phyloP scores from a whole-genome alignment of 768 basidiomycete genomes.

The Boletus rubropictus region DNA sequence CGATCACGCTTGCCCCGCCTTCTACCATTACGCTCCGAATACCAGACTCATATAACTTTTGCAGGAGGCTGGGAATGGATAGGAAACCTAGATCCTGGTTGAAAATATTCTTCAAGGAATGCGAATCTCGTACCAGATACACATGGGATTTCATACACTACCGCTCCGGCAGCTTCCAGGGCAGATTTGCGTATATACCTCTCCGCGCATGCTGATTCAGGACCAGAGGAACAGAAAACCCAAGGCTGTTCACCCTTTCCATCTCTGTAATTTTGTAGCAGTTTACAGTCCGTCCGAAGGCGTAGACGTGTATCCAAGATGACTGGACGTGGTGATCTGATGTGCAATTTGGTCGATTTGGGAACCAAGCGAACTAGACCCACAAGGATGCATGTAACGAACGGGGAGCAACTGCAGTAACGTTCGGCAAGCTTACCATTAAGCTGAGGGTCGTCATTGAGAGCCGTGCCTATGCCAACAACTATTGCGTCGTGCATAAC shows the following conservation, averaged over 20 bases:
- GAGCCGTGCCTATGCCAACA: slow-evolving; percentile 82
- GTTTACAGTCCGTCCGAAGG: slow-evolving; percentile 59
- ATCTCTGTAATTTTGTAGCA: slow-evolving; percentile 56
- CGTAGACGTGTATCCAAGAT: slow-evolving; percentile 76
- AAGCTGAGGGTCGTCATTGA: slow-evolving; percentile 92
- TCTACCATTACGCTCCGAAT: slow-evolving; percentile 89
- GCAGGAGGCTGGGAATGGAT: slow-evolving; percentile 46
- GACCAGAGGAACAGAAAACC: slow-evolving; percentile 48
- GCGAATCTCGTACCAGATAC: slow-evolving; percentile 31
- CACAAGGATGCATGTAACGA: not conserved
- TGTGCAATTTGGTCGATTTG: slow-evolving; percentile 27
- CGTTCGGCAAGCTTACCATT: slow-evolving; percentile 54
- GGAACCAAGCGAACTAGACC: slow-evolving; percentile 53
- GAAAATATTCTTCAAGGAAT: not conserved
- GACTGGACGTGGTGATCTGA: slow-evolving; percentile 68
- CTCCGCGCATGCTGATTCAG: slow-evolving; percentile 7
- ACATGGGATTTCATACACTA: slow-evolving; percentile 47
- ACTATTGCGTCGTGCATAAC: slow-evolving; percentile 91
- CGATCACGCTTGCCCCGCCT: slow-evolving; percentile 82
- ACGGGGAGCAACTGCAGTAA: not conserved
- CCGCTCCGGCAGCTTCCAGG: slow-evolving; percentile 64
- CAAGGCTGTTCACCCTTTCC: slow-evolving; percentile 66
- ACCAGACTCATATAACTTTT: slow-evolving; percentile 46
- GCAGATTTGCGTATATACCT: slow-evolving; percentile 33
- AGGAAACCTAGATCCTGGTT: slow-evolving; percentile 30